Evolutionary conservation across 106 monocot genomes (phyloP), one percentile per base, ranked within the genome.

Genomic region (Dendrobium chrysotoxum): DNA sequence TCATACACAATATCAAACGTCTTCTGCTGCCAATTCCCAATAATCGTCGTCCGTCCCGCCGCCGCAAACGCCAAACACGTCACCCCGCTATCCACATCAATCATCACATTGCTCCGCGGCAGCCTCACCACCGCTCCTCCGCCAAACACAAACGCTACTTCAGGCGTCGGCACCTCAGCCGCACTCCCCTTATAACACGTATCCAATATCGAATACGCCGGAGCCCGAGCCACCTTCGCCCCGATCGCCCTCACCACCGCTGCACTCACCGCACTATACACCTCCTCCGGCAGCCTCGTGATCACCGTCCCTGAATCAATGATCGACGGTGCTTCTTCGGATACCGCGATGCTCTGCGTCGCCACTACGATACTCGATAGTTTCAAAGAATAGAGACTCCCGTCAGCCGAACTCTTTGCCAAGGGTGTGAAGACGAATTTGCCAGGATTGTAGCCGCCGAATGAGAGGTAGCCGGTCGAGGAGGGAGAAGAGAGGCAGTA

Each of bases 401-500:
- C 42, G 54, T 90, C 88, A 28, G 81, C 58, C 18, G 86, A 85
- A 83, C 41, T 84, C 3, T 41, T 30, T 3, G 82, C 40, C 86
- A 93, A 77, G 0, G 88, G 86, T 7, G 93, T 93, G 86, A 72
- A 93, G 0, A 81, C 13, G 54, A 64, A 85, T 20, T 35, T 21
- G 0, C 77, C 1, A 2, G 80, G 15, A 25, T 45, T 5, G 76
- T 79, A 77, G 50, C 79, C 40, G 10, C 92, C 92, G 8, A 91
- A 64, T 16, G 92, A 86, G 31, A 97, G 80, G 76, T 72, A 89
- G 1, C 96, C 96, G 10, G 88, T 18, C 61, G 86, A 81, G 41
- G 92, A 66, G 0, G 80, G 53, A 38, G 94, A 94, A 38, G 94
- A 94, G 46, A 97, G 93, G 86, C 96, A 97, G 82, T 97, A 97